phyloP scores from a whole-genome alignment of 177 flowering plant species.

The Vitis hybrid region DNA sequence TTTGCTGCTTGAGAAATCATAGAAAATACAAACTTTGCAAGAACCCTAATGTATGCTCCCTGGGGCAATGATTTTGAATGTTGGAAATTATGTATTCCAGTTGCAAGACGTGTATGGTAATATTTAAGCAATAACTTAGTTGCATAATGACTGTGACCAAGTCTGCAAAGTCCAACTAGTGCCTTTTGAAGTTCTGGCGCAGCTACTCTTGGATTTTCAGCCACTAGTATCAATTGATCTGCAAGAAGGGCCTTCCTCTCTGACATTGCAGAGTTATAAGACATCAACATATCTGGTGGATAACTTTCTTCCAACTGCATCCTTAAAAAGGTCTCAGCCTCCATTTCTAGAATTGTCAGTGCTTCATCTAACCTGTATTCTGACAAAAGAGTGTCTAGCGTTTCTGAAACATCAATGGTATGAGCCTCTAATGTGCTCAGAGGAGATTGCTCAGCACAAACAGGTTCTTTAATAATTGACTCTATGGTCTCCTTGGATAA shows the following conservation, averaged over 20 bases:
- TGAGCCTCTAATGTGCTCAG: slow-evolving; percentile 36
- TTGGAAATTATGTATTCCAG: slow-evolving; percentile 34
- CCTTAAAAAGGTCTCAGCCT: slow-evolving; percentile 25
- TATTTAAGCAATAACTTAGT: slow-evolving; percentile 46
- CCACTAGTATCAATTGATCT: slow-evolving; percentile 31
- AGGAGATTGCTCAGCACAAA: slow-evolving; percentile 17
- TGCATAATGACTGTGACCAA: slow-evolving; percentile 47
- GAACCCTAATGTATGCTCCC: slow-evolving; percentile 37
- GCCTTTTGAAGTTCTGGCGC: slow-evolving; percentile 57
- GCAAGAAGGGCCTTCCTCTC: slow-evolving; percentile 45
- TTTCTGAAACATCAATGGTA: slow-evolving; percentile 35
- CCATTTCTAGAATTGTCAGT: slow-evolving; percentile 43
- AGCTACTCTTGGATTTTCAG: slow-evolving; percentile 49
- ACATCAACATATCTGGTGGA: slow-evolving; percentile 25
- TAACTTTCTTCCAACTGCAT: slow-evolving; percentile 25
- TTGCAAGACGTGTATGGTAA: slow-evolving; percentile 49
- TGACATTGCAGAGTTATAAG: slow-evolving; percentile 36
- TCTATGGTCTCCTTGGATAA: slow-evolving; percentile 37
- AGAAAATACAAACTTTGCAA: slow-evolving; percentile 55
- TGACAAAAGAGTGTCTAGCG: slow-evolving; percentile 47
- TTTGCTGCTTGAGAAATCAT: slow-evolving; percentile 66
- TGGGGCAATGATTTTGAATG: slow-evolving; percentile 30
- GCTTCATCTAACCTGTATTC: slow-evolving; percentile 67
- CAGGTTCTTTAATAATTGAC: slow-evolving; percentile 29
- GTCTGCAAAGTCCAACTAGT: slow-evolving; percentile 49